Percentiles rank a stretch among this genome's conserved stretches.
Evolutionary conservation across 306 rosid genomes (phyloP).

Genomic region (Cotoneaster glaucophyllus): DNA sequence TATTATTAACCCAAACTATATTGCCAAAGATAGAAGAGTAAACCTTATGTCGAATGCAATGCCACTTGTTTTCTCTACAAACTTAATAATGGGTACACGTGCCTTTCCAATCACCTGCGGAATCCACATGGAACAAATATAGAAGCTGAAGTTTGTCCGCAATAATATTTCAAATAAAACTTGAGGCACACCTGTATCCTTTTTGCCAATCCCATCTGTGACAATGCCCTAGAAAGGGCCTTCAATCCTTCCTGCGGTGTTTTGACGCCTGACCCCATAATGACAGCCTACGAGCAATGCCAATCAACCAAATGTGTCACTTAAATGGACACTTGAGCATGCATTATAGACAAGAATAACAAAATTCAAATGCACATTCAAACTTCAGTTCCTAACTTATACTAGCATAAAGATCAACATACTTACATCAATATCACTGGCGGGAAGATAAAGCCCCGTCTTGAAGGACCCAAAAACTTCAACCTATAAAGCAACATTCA

Average conservation of each 20-base stretch:
- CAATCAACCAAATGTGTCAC: conserved; percentile 1
- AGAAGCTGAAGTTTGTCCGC: background rate
- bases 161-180: background rate
- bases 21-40: conserved; percentile 1
- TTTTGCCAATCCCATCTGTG: conserved; percentile 77
- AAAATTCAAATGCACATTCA: background rate
- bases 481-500: conserved; percentile 46
- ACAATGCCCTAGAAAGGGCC: conserved; percentile 88
- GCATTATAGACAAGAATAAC: background rate
- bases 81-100: conserved; percentile 91
- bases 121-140: conserved; percentile 12
- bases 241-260: conserved; percentile 76
- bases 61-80: conserved; percentile 73
- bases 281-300: conserved; percentile 60
- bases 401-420: background rate
- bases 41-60: conserved; percentile 89
- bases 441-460: conserved; percentile 94
- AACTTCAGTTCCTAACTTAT: background rate
- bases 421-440: conserved; percentile 91
- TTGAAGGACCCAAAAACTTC: conserved; percentile 92
- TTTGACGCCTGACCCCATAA: conserved; percentile 64
- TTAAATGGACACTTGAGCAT: background rate
- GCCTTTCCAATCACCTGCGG: conserved; percentile 90
- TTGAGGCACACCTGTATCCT: conserved; percentile 59
- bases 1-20: background rate